phyloP scores from a whole-genome alignment of 169 alveolate genomes.

The Ichthyophthirius multifiliis region DNA sequence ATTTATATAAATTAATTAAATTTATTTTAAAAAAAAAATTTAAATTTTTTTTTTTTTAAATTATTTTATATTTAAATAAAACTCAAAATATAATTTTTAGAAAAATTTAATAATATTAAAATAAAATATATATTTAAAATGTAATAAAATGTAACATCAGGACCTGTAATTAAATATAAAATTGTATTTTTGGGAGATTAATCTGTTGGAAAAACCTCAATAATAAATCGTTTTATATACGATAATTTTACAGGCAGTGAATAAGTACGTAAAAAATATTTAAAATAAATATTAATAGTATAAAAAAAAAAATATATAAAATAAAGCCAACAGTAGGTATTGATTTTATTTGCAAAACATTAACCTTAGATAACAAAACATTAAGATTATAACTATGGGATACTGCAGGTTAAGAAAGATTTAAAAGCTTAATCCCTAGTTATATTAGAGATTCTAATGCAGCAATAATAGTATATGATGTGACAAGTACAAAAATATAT shows the following conservation, averaged over 20 bases:
- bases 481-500: slow-evolving; percentile 67
- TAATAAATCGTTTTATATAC: slow-evolving; percentile 96
- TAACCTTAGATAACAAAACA: slow-evolving; percentile 93
- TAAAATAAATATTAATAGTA: neutral
- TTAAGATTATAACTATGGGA: slow-evolving; percentile 98
- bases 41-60: no score
- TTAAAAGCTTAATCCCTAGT: slow-evolving; percentile 94
- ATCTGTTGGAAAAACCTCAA: slow-evolving; percentile 98
- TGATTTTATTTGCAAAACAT: slow-evolving; percentile 95
- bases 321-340: slow-evolving; percentile 92
- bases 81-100: no score
- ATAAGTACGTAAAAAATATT: slow-evolving; percentile 72
- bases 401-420: slow-evolving; percentile 98
- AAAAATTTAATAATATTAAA: no score
- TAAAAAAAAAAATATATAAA: neutral
- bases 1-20: no score
- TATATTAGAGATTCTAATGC: slow-evolving; percentile 97
- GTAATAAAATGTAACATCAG: slow-evolving; percentile 9
- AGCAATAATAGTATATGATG: slow-evolving; percentile 95
- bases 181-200: slow-evolving; percentile 95
- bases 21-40: no score
- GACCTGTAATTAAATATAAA: slow-evolving; percentile 81
- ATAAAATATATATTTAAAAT: no score
- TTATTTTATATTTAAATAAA: no score
- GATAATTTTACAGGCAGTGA: slow-evolving; percentile 95